phyloP scores from a whole-genome alignment of 129 eudicot species.

The sunflower (Helianthus annuus) region HanXRQr2.0-SUNRISE NC_035441.2:169986855-169987354 shows the following conservation, averaged over 20 bases:
- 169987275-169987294: background rate
- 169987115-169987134: constrained; percentile 65
- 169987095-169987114: constrained; percentile 39
- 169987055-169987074: constrained; percentile 46
- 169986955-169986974: background rate
- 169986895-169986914: background rate
- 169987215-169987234: constrained; percentile 42
- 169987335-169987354: constrained; percentile 19
- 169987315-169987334: constrained; percentile 11
- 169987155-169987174: constrained; percentile 60
- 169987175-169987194: constrained; percentile 54
- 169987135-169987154: constrained; percentile 50
- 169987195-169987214: constrained; percentile 50
- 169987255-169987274: background rate
- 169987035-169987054: constrained; percentile 41
- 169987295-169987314: background rate
- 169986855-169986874: too few relatives aligned
- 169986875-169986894: background rate
- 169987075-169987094: constrained; percentile 31
- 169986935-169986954: background rate
- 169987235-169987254: constrained; percentile 31
- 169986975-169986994: constrained; percentile 14
- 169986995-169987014: background rate
- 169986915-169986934: constrained; percentile 14
- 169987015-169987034: background rate